These are phyloP conservation scores for Candida endomychidarum DNA, from an alignment of 805 yeast species.

Conservation along the genomic window DNA sequence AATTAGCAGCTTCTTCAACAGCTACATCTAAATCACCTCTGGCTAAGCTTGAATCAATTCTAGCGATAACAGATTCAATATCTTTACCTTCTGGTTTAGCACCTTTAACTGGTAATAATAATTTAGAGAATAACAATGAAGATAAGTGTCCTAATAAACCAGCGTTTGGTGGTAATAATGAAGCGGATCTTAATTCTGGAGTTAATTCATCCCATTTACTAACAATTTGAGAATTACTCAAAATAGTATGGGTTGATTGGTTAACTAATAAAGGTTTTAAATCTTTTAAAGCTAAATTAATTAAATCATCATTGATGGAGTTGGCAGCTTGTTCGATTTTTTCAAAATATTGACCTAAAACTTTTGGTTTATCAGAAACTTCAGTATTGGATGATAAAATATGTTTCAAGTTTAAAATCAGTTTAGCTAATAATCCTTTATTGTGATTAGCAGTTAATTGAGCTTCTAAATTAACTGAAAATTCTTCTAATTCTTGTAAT, in stretches of 20 bases:
- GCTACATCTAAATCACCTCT: constrained; percentile 83
- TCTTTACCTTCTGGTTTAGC: constrained; percentile 73
- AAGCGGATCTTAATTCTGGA: constrained; percentile 85
- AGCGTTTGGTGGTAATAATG: constrained; percentile 91
- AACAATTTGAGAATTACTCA: constrained; percentile 74
- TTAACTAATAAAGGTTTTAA: constrained; percentile 36
- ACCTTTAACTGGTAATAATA: constrained; percentile 78
- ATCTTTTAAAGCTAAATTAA: constrained; percentile 31
- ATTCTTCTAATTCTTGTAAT: constrained; percentile 54
- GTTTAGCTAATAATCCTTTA: constrained; percentile 30
- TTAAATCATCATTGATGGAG: constrained; percentile 33
- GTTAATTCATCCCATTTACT: constrained; percentile 76
- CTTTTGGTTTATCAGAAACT: constrained; percentile 25
- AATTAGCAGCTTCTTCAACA: constrained; percentile 84
- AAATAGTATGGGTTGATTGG: constrained; percentile 51
- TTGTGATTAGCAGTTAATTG: constrained; percentile 36
- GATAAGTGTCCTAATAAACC: constrained; percentile 91
- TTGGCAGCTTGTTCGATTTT: constrained; percentile 19
- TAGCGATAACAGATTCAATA: constrained; percentile 83
- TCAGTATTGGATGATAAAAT: constrained; percentile 22
- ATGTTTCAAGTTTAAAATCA: constrained; percentile 34
- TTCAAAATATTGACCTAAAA: constrained; percentile 40
- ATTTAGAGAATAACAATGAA: constrained; percentile 71
- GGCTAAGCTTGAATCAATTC: constrained; percentile 73
- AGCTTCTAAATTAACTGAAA: constrained; percentile 45